These are phyloP conservation scores for Phytophthora hibernalis DNA, from an alignment of 352 stramenopile species.

Conservation along the genomic window DNA sequence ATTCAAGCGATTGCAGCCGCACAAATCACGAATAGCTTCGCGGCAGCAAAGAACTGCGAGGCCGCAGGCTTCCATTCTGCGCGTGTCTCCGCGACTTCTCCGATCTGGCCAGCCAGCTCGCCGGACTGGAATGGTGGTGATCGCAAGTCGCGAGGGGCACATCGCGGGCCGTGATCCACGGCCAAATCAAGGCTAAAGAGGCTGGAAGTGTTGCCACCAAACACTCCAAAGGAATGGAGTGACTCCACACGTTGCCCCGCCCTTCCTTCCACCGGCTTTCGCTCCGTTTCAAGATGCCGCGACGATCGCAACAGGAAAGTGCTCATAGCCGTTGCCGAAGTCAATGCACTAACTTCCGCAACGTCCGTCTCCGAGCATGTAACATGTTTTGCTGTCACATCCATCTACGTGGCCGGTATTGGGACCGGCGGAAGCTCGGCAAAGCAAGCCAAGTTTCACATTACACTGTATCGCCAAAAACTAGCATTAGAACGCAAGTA, in stretches of 20 bases:
- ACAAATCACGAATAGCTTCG: slow-evolving; percentile 1
- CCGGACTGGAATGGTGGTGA: too few relatives aligned
- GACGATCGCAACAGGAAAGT: background rate
- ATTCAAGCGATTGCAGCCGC: slow-evolving; percentile 9
- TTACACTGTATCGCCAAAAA: background rate
- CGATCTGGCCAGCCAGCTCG: slow-evolving; percentile 12
- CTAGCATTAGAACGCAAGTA: background rate
- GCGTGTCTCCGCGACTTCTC: slow-evolving; percentile 20
- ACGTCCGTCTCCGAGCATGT: background rate
- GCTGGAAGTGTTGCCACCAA: background rate
- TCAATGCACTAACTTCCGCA: background rate
- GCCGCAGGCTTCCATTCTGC: slow-evolving; percentile 15
- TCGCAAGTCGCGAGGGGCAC: too few relatives aligned
- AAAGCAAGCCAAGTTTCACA: background rate
- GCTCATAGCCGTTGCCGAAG: background rate
- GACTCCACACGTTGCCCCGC: background rate
- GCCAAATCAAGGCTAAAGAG: slow-evolving; percentile 3
- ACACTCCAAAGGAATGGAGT: too few relatives aligned
- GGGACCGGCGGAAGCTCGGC: background rate
- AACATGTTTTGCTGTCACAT: background rate
- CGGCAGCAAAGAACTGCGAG: slow-evolving; percentile 30
- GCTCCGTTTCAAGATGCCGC: background rate
- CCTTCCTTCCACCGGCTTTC: background rate
- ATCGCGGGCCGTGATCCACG: too few relatives aligned
- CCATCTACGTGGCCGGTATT: background rate